Evolutionary conservation across 1,284 basidiomycete genomes (phyloP).

Genomic region (Phlebopus sp.): DNA sequence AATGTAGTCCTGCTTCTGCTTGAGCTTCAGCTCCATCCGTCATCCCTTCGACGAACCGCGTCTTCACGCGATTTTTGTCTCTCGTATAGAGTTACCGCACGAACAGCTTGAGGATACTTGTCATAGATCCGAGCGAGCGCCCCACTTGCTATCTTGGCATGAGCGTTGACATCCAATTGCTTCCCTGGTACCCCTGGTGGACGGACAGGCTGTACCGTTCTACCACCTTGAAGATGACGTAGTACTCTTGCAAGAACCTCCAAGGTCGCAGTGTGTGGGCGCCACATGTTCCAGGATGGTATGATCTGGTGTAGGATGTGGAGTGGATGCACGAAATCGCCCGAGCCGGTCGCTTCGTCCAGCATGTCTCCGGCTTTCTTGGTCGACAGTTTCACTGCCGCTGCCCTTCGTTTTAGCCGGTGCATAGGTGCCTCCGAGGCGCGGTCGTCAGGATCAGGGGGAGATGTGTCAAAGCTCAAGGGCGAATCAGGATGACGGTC

Average conservation of each 20-base stretch:
- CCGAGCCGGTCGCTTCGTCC: slow-evolving; percentile 18
- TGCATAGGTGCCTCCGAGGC: slow-evolving; percentile 33
- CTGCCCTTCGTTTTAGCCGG: slow-evolving; percentile 25
- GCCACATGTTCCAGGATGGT: slow-evolving; percentile 64
- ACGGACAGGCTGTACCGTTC: slow-evolving; percentile 43
- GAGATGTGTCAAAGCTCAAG: slow-evolving; percentile 37
- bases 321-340: slow-evolving; percentile 55
- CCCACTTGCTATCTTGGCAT: slow-evolving; percentile 32
- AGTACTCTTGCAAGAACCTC: slow-evolving; percentile 45
- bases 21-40: slow-evolving; percentile 20
- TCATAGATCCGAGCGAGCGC: slow-evolving; percentile 44
- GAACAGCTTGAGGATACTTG: slow-evolving; percentile 50
- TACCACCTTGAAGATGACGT: slow-evolving; percentile 49
- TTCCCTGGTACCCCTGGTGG: slow-evolving; percentile 18
- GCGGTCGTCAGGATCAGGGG: slow-evolving; percentile 21
- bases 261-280: slow-evolving; percentile 53
- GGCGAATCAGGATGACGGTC: slow-evolving; percentile 43
- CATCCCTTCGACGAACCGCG: slow-evolving; percentile 10
- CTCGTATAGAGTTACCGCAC: slow-evolving; percentile 40
- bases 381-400: slow-evolving; percentile 18
- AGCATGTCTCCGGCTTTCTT: slow-evolving; percentile 16
- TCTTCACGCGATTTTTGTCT: slow-evolving; percentile 28
- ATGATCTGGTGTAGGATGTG: slow-evolving; percentile 60
- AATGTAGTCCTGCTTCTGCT: slow-evolving; percentile 27
- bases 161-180: slow-evolving; percentile 13